Conservation (phyloP, 2,329 filamentous ascomycete genomes). For the Trichoderma oligosporum region DNA sequence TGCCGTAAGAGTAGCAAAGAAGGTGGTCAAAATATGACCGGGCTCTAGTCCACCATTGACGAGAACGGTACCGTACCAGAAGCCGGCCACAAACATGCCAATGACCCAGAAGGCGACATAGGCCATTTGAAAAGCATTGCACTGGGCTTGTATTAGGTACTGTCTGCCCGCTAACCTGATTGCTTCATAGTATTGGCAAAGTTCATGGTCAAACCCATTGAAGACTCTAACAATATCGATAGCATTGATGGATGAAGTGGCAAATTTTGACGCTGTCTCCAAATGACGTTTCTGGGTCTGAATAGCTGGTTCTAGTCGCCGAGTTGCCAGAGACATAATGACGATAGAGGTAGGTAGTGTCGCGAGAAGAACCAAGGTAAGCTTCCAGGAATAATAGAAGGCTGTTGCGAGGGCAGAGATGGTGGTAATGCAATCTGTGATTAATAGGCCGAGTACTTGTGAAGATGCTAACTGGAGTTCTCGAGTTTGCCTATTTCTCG, state of each 20-base stretch:
- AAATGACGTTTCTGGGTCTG: constrained; percentile 65
- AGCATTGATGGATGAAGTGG: constrained; percentile 63
- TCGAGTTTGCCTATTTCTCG: constrained; percentile 62
- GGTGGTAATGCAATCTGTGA: constrained; percentile 62
- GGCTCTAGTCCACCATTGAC: constrained; percentile 58
- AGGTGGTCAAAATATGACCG: constrained; percentile 73
- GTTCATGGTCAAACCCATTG: constrained; percentile 69
- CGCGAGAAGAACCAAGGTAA: constrained; percentile 75
- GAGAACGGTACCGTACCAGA: constrained; percentile 78
- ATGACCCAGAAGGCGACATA: constrained; percentile 71
- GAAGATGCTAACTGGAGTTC: constrained; percentile 80
- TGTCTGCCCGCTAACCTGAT: constrained; percentile 56
- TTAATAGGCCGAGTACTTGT: constrained; percentile 68
- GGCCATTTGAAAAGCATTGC: constrained; percentile 68
- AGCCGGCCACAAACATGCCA: constrained; percentile 79
- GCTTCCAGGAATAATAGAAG: constrained; percentile 75
- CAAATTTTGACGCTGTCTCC: constrained; percentile 65
- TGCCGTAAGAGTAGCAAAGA: constrained; percentile 75
- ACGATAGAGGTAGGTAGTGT: constrained; percentile 65
- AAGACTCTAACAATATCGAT: constrained; percentile 87
- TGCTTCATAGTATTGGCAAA: constrained; percentile 58
- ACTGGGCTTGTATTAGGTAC: constrained; percentile 65
- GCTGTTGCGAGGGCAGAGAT: constrained; percentile 66
- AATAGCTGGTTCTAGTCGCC: constrained; percentile 62
- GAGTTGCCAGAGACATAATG: constrained; percentile 57